Conservation (phyloP, 1,139 yeast species). For the Citeromyces siamensis region DNA sequence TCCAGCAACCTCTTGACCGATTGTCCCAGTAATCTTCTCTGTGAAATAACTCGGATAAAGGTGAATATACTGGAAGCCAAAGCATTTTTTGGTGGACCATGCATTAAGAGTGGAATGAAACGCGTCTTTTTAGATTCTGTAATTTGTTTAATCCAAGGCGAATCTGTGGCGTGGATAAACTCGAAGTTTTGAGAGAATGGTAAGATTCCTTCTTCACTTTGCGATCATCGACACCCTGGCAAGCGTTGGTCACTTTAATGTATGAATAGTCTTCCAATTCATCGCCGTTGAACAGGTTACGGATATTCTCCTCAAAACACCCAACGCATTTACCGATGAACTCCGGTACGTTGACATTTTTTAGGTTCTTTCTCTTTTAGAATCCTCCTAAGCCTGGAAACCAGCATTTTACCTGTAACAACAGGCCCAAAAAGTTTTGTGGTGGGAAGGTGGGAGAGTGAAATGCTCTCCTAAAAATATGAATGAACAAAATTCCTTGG, state of each 20-base stretch:
- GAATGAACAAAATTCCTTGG: constrained; percentile 78
- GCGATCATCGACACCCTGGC: constrained; percentile 39
- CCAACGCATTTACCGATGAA: constrained; percentile 95
- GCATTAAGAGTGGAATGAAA: constrained; percentile 71
- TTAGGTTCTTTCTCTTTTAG: constrained; percentile 96
- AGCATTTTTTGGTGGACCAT: constrained; percentile 93
- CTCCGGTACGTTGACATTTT: constrained; percentile 97
- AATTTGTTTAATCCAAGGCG: constrained; percentile 68
- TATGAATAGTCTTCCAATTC: constrained; percentile 85
- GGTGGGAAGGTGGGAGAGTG: constrained; percentile 95
- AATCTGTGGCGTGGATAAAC: constrained; percentile 61
- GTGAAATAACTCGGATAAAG: constrained; percentile 77
- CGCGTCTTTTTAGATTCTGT: constrained; percentile 68
- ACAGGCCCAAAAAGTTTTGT: constrained; percentile 90
- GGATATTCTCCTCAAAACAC: constrained; percentile 90
- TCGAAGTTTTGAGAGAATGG: constrained; percentile 60
- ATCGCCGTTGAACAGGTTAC: constrained; percentile 94
- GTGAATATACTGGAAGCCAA: constrained; percentile 88
- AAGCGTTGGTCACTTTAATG: constrained; percentile 57
- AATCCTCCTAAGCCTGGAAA: constrained; percentile 97
- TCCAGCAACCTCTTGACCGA: constrained; percentile 89
- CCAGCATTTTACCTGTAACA: constrained; percentile 96
- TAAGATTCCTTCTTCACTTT: constrained; percentile 84
- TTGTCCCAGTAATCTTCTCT: constrained; percentile 90
- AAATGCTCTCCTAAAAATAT: constrained; percentile 93